Percentiles rank a stretch among this genome's conserved stretches.
These are phyloP conservation scores for Fusarium pininemorale DNA, from an alignment of 2,329 filamentous ascomycete genomes.

Conservation along the genomic window DNA sequence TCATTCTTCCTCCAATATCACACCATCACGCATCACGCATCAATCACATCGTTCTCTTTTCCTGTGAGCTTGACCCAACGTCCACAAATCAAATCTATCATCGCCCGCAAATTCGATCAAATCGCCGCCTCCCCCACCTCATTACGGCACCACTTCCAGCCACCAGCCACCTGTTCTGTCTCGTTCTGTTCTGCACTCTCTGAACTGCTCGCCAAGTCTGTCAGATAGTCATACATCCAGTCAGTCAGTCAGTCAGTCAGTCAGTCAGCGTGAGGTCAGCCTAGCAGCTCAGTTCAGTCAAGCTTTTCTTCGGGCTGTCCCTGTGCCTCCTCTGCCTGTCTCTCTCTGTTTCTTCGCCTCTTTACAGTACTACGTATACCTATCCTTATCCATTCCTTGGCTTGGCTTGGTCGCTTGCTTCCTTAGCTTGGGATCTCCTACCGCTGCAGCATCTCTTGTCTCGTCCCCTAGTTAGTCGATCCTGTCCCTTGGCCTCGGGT, in stretches of 20 bases:
- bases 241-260: not conserved
- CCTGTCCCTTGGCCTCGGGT: slow-evolving; percentile 30
- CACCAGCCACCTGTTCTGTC: slow-evolving; percentile 40
- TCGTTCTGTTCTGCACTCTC: slow-evolving; percentile 7
- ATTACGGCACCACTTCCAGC: slow-evolving; percentile 44
- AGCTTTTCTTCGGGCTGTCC: slow-evolving; percentile 10
- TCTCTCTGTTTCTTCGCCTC: slow-evolving; percentile 4
- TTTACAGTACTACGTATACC: not conserved
- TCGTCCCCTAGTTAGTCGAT: slow-evolving; percentile 15
- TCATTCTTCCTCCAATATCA: slow-evolving; percentile 16
- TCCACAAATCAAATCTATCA: slow-evolving; percentile 34
- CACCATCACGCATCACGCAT: slow-evolving; percentile 17
- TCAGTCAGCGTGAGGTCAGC: not conserved
- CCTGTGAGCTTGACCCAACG: slow-evolving; percentile 21
- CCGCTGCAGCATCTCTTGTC: slow-evolving; percentile 12
- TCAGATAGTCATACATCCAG: not conserved
- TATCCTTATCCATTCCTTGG: slow-evolving; percentile 6
- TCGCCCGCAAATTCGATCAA: slow-evolving; percentile 36
- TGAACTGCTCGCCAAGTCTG: not conserved
- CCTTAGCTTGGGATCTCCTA: slow-evolving; percentile 7
- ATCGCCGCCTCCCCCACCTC: slow-evolving; percentile 42
- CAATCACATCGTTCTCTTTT: slow-evolving; percentile 4
- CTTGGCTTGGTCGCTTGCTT: slow-evolving; percentile 3
- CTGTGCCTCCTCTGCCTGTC: not conserved
- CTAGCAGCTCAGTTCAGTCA: slow-evolving; percentile 7